phyloP scores from a whole-genome alignment of 2,329 filamentous ascomycete species.

The Periconia digitata region DNA sequence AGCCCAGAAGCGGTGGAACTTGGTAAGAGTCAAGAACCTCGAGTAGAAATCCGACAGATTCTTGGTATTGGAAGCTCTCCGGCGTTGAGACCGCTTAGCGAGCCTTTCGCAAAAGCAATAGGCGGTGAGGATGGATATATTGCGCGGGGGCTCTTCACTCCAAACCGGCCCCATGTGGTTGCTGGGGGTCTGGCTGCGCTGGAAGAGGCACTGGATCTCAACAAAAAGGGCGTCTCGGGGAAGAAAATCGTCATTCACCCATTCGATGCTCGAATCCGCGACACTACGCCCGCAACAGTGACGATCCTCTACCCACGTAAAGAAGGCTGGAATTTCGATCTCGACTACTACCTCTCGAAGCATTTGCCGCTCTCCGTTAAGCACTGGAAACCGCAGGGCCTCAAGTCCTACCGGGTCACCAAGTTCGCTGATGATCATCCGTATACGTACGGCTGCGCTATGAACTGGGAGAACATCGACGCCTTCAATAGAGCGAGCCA shows the following conservation, averaged over 20 bases:
- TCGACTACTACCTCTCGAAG: constrained; percentile 51
- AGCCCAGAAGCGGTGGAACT: constrained; percentile 7
- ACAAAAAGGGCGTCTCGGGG: constrained; percentile 13
- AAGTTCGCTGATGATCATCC: constrained; percentile 23
- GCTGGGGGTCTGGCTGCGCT: constrained; percentile 10
- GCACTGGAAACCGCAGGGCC: constrained; percentile 44
- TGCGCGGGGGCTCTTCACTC: constrained; percentile 7
- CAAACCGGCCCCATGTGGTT: constrained; percentile 7
- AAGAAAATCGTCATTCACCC: constrained; percentile 9
- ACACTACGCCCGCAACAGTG: neutral
- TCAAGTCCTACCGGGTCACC: constrained; percentile 32
- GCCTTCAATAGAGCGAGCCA: constrained; percentile 21
- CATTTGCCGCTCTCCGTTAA: constrained; percentile 52
- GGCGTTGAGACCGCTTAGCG: constrained; percentile 5
- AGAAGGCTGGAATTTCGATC: constrained; percentile 48
- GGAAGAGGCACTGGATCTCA: constrained; percentile 12
- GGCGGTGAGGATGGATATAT: constrained; percentile 13
- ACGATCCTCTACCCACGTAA: constrained; percentile 46
- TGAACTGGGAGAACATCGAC: constrained; percentile 31
- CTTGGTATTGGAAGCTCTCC: constrained; percentile 9
- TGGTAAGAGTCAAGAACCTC: constrained; percentile 3
- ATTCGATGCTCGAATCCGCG: too few relatives aligned
- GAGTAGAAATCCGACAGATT: constrained; percentile 7
- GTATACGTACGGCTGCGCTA: constrained; percentile 18
- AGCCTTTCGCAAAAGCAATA: constrained; percentile 7